These are phyloP conservation scores for Boletus patriciae DNA, from an alignment of 768 basidiomycete species.

Conservation along the genomic window DNA sequence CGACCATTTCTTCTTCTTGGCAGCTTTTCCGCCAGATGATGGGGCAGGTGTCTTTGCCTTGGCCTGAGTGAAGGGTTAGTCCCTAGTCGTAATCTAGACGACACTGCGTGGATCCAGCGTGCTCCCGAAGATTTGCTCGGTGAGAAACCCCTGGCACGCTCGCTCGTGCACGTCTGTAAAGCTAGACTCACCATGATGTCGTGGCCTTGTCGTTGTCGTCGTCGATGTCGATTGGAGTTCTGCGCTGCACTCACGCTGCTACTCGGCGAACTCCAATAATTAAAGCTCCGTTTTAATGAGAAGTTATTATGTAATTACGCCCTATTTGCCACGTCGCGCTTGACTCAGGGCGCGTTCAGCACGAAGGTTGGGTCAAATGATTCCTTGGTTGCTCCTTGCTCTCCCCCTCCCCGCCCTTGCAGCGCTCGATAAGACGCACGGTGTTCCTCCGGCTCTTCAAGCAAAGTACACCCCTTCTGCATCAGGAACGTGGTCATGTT, in stretches of 20 bases:
- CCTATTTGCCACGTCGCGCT: conserved; percentile 4
- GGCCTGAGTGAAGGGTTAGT: conserved; percentile 48
- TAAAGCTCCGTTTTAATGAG: conserved; percentile 21
- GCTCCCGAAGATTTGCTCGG: conserved; percentile 5
- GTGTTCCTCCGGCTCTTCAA: conserved; percentile 55
- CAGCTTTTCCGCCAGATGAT: conserved; percentile 77
- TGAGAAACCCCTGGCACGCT: neutral
- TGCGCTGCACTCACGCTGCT: neutral
- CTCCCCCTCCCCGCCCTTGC: conserved; percentile 42
- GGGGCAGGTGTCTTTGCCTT: conserved; percentile 72
- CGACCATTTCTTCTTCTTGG: conserved; percentile 99
- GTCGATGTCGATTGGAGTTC: conserved; percentile 27
- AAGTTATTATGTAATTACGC: conserved; percentile 22
- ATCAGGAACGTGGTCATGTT: conserved; percentile 69
- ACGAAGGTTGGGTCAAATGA: conserved; percentile 35
- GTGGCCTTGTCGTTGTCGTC: conserved; percentile 23
- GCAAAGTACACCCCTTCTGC: conserved; percentile 54
- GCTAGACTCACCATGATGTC: conserved; percentile 32
- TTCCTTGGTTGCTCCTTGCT: conserved; percentile 49
- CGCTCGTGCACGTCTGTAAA: neutral
- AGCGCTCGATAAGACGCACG: conserved; percentile 49
- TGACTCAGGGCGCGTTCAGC: neutral
- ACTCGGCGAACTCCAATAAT: conserved; percentile 23
- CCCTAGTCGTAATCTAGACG: conserved; percentile 17
- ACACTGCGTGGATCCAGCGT: conserved; percentile 25